These are phyloP conservation scores for Coffea canephora DNA, from an alignment of 257 asterid genomes.

Conservation along the genomic window DNA sequence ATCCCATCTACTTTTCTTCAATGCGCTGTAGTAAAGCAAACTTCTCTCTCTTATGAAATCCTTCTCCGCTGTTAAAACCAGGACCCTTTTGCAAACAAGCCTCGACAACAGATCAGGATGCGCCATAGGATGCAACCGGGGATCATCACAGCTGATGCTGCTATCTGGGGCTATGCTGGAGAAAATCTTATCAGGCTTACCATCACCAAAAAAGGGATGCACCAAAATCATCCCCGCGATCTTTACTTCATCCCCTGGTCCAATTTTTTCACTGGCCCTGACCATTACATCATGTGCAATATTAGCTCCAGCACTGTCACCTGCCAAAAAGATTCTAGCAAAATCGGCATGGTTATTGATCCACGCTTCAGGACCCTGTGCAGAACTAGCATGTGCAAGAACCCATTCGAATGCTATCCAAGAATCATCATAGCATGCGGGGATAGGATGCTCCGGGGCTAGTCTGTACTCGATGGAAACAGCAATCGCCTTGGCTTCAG, in stretches of 20 bases:
- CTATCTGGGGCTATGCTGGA: slow-evolving; percentile 30
- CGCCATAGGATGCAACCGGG: slow-evolving; percentile 42
- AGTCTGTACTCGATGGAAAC: slow-evolving; percentile 62
- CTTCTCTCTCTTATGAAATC: slow-evolving; percentile 44
- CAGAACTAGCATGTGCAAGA: slow-evolving; percentile 35
- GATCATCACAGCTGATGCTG: slow-evolving; percentile 26
- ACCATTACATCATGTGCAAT: slow-evolving; percentile 28
- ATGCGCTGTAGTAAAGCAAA: slow-evolving; percentile 21
- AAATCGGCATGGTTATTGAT: slow-evolving; percentile 56
- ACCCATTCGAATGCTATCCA: slow-evolving; percentile 71
- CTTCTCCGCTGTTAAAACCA: slow-evolving; percentile 46
- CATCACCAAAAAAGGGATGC: slow-evolving; percentile 60
- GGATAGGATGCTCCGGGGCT: slow-evolving; percentile 62
- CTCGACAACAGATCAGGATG: slow-evolving; percentile 25
- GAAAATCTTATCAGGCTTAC: slow-evolving; percentile 12
- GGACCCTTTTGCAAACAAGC: slow-evolving; percentile 37
- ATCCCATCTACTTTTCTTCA: slow-evolving; percentile 41
- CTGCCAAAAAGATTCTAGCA: slow-evolving; percentile 48
- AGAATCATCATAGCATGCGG: slow-evolving; percentile 60
- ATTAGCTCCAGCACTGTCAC: slow-evolving; percentile 81
- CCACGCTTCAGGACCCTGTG: slow-evolving; percentile 57
- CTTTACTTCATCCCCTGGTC: neutral
- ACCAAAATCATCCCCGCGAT: slow-evolving; percentile 43
- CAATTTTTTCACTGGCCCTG: neutral
- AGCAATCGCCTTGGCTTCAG: slow-evolving; percentile 36